Base-by-base conservation (phyloP, 2,329 filamentous ascomycete species). In the Fusarium piperis region DNA sequence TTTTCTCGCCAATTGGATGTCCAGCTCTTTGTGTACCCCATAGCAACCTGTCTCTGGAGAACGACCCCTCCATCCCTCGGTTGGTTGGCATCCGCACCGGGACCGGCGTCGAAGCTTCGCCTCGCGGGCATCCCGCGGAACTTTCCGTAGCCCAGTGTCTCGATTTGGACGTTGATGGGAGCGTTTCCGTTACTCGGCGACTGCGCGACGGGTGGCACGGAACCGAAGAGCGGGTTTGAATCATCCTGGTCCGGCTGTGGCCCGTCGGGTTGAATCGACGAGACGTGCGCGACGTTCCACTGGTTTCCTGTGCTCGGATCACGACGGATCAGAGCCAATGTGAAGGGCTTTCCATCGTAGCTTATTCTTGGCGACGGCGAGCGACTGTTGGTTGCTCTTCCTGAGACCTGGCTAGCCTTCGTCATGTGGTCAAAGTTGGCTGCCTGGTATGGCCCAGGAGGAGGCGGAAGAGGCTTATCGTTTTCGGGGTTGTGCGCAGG, bases 231-330 rank as follows among this genome's bases (percentile, higher is more conserved):
- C 57, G 30, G 75, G 64, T 64, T 76, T 52, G 28, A 72, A 56
- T 67, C 75, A 30, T 67, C 73, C 9, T 66, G 70, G 12, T 68
- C 72, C 7, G 75, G 77, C 2, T 76, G 73, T 11, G 76, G 73
- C 18, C 59, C 62, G 48, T 87, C 85, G 15, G 84, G 78, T 68
- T 88, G 86, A 65, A 85, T 85, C 0, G 87, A 89, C 2, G 85
- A 86, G 55, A 94, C 86, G 61, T 86, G 90, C 23, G 90, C 93
- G 13, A 94, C 87, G 76, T 94, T 94, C 92, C 92, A 94, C 79
- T 94, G 93, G 61, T 85, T 85, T 9, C 90, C 89, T 10, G 90
- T 89, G 23, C 87, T 85, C 1, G 91, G 91, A 77, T 94, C 91
- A 70, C 92, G 88, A n/a, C 93, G 90, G 74, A 94, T 94, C 15